Evolutionary conservation across 371 early-diverging fungal species (phyloP).

Genomic region (Phascolomyces articulosus): DNA sequence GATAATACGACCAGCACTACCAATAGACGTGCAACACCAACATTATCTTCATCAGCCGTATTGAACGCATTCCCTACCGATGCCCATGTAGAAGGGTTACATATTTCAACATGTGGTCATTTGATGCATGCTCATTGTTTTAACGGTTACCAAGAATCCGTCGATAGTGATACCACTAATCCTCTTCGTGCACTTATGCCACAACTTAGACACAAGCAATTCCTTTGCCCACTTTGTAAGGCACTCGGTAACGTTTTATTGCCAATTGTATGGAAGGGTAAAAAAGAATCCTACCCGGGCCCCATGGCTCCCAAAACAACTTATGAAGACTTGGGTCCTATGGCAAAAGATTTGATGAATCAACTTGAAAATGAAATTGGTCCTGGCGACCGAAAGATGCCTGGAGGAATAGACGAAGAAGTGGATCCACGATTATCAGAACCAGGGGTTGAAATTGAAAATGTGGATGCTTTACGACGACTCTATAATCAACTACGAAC

Average conservation of each 20-base stretch:
- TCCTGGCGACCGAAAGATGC: slow-evolving; percentile 14
- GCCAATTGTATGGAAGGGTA: slow-evolving; percentile 71
- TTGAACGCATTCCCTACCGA: slow-evolving; percentile 55
- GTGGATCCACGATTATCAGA: slow-evolving; percentile 22
- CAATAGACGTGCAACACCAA: not conserved
- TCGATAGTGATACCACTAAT: slow-evolving; percentile 43
- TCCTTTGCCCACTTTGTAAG: slow-evolving; percentile 95
- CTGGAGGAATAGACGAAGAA: slow-evolving; percentile 26
- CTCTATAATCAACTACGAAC: slow-evolving; percentile 33
- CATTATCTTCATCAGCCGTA: slow-evolving; percentile 8
- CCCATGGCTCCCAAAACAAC: slow-evolving; percentile 35
- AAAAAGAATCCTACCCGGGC: slow-evolving; percentile 63
- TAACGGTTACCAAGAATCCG: slow-evolving; percentile 74
- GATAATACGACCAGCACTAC: not conserved
- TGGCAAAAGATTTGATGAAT: slow-evolving; percentile 12
- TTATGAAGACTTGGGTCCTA: slow-evolving; percentile 23
- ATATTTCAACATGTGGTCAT: slow-evolving; percentile 93
- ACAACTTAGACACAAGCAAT: slow-evolving; percentile 57
- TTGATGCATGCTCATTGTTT: slow-evolving; percentile 94
- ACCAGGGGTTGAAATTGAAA: slow-evolving; percentile 20
- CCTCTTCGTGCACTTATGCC: slow-evolving; percentile 8
- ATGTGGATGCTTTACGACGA: slow-evolving; percentile 25
- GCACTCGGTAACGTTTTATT: slow-evolving; percentile 86
- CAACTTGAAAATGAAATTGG: slow-evolving; percentile 10
- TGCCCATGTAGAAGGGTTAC: slow-evolving; percentile 58